phyloP scores from a whole-genome alignment of 345 rosid genomes.

The Moringa oleifera region DNA sequence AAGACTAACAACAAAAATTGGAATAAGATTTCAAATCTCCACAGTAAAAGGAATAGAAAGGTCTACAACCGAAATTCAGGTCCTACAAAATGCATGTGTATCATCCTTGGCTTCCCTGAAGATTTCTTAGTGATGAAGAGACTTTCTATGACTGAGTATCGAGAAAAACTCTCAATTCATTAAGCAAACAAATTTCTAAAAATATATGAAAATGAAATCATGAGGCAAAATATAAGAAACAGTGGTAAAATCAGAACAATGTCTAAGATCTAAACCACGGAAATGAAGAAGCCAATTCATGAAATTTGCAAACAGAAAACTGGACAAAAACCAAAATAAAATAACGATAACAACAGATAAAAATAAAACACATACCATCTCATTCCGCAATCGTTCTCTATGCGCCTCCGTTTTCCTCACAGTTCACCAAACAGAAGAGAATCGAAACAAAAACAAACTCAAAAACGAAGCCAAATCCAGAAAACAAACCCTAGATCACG shows the following conservation, averaged over 20 bases:
- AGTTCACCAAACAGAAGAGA: slow-evolving; percentile 20
- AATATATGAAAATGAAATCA: slow-evolving; percentile 5
- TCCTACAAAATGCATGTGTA: background rate
- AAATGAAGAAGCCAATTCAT: slow-evolving; percentile 15
- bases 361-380: slow-evolving; percentile 57
- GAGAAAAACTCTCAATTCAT: slow-evolving; percentile 1
- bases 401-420: slow-evolving; percentile 52
- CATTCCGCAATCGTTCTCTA: slow-evolving; percentile 58
- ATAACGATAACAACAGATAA: slow-evolving; percentile 5
- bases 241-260: slow-evolving; percentile 20
- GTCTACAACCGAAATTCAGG: background rate
- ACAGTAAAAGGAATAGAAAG: background rate
- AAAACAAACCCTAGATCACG: slow-evolving; percentile 76
- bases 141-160: background rate
- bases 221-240: slow-evolving; percentile 12
- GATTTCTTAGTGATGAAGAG: background rate
- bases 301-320: slow-evolving; percentile 7
- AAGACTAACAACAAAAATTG: background rate
- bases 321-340: background rate
- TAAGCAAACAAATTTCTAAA: slow-evolving; percentile 14
- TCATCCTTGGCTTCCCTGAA: background rate
- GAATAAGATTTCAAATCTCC: background rate
- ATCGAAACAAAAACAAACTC: slow-evolving; percentile 19
- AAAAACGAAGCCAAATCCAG: slow-evolving; percentile 21
- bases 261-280: slow-evolving; percentile 41